Percentiles rank a stretch among this genome's conserved stretches.
These are phyloP conservation scores for Lipomyces lipofer DNA, from an alignment of 805 yeast species.

Conservation along the genomic window DNA sequence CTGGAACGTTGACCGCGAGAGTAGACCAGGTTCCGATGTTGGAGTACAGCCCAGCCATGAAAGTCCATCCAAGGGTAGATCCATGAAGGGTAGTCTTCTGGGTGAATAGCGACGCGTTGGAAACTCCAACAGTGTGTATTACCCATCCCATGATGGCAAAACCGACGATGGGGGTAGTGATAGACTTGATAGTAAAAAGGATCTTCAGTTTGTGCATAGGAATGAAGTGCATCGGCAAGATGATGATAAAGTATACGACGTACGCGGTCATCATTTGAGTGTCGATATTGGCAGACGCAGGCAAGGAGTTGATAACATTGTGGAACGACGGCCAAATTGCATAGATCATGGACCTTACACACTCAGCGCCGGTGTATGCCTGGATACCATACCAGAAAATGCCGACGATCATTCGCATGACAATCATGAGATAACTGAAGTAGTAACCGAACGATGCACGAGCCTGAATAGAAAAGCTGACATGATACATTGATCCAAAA, in stretches of 20 bases:
- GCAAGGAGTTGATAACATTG: constrained; percentile 44
- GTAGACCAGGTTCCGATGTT: constrained; percentile 37
- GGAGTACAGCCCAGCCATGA: constrained; percentile 55
- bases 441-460: constrained; percentile 50
- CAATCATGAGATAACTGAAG: constrained; percentile 47
- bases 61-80: constrained; percentile 76
- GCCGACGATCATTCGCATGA: constrained; percentile 61
- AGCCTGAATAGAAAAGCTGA: constrained; percentile 50
- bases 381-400: constrained; percentile 74
- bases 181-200: constrained; percentile 78
- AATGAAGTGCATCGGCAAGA: constrained; percentile 77
- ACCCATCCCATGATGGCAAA: constrained; percentile 81
- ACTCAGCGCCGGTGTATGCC: constrained; percentile 80
- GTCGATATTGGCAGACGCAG: constrained; percentile 20
- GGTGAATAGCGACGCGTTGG: not conserved
- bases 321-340: constrained; percentile 60
- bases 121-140: constrained; percentile 53
- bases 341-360: constrained; percentile 72
- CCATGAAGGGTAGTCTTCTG: constrained; percentile 48
- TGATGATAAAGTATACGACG: constrained; percentile 77
- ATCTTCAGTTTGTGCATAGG: constrained; percentile 82
- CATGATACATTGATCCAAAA: constrained; percentile 52
- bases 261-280: constrained; percentile 66
- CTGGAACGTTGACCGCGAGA: constrained; percentile 51
- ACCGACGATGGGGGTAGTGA: constrained; percentile 67